phyloP scores from a whole-genome alignment of 2,329 filamentous ascomycete species.

The Fusarium continuum region DNA sequence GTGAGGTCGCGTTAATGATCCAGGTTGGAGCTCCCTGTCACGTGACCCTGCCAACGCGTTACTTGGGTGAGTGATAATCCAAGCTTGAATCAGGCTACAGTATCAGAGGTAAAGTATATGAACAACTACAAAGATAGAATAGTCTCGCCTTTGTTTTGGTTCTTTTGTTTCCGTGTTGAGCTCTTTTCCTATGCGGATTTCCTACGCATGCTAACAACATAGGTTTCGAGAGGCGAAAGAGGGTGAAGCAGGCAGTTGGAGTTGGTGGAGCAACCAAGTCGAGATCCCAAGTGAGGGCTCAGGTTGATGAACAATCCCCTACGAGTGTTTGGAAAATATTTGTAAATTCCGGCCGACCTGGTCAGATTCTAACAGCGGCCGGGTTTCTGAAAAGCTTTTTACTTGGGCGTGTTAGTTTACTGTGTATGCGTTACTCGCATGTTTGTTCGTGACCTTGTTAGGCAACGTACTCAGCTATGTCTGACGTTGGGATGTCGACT shows the following conservation, averaged over 20 bases:
- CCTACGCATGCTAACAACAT: not conserved
- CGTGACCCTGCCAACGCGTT: constrained; percentile 48
- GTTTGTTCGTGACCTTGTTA: too few species aligned
- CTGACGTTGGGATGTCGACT: too few species aligned
- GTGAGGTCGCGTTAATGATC: constrained; percentile 55
- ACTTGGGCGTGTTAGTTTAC: too few species aligned
- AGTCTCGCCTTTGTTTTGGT: not conserved
- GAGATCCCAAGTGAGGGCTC: not conserved
- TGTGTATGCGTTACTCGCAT: too few species aligned
- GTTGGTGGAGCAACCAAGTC: constrained; percentile 35
- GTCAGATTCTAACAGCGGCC: too few species aligned
- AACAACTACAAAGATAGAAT: too few species aligned
- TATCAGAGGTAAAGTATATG: too few species aligned
- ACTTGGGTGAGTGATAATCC: constrained; percentile 25
- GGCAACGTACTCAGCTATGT: too few species aligned
- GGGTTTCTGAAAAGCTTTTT: too few species aligned
- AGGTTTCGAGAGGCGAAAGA: not conserved
- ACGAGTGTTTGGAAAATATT: not conserved
- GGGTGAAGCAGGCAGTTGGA: constrained; percentile 5
- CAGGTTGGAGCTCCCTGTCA: constrained; percentile 43
- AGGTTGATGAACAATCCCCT: not conserved
- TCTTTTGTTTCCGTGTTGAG: too few species aligned
- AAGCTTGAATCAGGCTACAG: too few species aligned
- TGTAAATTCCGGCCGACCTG: too few species aligned
- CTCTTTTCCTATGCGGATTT: not conserved